Percentiles rank a stretch among this genome's conserved stretches.
Evolutionary conservation across 2,329 filamentous ascomycete genomes (phyloP).

Genomic region (Pseudophaeomoniella oleicola): DNA sequence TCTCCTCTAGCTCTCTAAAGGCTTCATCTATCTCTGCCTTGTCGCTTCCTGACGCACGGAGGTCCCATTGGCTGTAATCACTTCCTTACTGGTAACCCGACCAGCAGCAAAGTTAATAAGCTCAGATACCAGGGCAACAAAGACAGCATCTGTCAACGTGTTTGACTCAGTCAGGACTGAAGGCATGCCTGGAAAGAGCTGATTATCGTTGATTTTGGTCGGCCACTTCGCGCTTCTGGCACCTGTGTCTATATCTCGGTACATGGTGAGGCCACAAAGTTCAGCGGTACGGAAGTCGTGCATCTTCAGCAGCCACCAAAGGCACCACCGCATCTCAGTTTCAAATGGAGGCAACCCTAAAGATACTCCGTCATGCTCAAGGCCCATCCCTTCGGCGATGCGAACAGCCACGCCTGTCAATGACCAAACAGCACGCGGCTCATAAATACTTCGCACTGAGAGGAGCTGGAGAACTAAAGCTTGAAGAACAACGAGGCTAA

Average conservation of each 20-base stretch:
- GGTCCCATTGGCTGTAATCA: background rate
- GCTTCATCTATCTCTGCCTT: conserved; percentile 8
- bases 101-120: conserved; percentile 4
- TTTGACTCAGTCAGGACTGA: conserved; percentile 3
- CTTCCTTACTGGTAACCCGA: conserved; percentile 1
- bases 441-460: conserved; percentile 43
- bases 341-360: conserved; percentile 47
- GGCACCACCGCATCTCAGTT: conserved; percentile 50
- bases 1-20: conserved; percentile 15
- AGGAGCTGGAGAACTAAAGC: conserved; percentile 44
- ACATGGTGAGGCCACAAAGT: conserved; percentile 12
- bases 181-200: conserved; percentile 32
- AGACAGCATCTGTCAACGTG: conserved; percentile 8
- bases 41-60: conserved; percentile 2
- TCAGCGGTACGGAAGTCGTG: conserved; percentile 15
- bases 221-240: conserved; percentile 22
- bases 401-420: conserved; percentile 46
- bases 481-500: conserved; percentile 43
- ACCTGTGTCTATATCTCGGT: conserved; percentile 9
- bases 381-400: conserved; percentile 53
- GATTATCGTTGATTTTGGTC: conserved; percentile 44
- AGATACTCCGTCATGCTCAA: conserved; percentile 46
- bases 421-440: conserved; percentile 46
- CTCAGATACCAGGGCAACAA: conserved; percentile 5
- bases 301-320: conserved; percentile 47